Percentiles rank a stretch among this genome's conserved stretches.
Evolutionary conservation across 257 asterid genomes (phyloP).

Genomic region (Orobanche coerulescens): DNA sequence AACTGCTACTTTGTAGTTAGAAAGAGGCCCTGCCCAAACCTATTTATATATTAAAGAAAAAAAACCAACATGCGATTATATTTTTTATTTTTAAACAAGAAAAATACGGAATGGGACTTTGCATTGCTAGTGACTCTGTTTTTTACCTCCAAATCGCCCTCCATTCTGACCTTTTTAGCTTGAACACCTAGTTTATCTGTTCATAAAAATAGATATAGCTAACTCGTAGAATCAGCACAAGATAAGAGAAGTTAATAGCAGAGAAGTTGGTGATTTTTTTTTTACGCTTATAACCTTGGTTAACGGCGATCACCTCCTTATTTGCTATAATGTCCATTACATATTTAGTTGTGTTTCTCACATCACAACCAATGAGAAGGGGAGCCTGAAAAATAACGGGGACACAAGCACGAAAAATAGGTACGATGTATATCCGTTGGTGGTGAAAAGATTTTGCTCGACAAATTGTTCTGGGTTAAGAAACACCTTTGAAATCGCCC

Average conservation of each 20-base stretch:
- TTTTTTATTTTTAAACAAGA: background rate
- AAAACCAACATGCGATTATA: background rate
- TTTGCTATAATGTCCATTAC: slow-evolving; percentile 52
- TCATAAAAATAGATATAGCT: background rate
- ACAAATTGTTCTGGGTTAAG: background rate
- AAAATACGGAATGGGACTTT: background rate
- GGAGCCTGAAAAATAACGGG: slow-evolving; percentile 53
- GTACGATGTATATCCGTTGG: background rate
- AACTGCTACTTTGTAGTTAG: slow-evolving; percentile 57
- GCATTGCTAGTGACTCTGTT: background rate
- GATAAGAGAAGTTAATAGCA: background rate
- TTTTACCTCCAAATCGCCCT: slow-evolving; percentile 71
- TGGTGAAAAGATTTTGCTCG: background rate
- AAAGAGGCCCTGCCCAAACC: slow-evolving; percentile 94
- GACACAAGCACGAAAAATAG: slow-evolving; percentile 4
- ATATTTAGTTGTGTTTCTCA: slow-evolving; percentile 50
- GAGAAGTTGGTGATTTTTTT: background rate
- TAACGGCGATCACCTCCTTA: slow-evolving; percentile 64
- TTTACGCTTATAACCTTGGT: slow-evolving; percentile 66
- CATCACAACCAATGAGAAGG: slow-evolving; percentile 81
- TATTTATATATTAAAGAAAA: background rate
- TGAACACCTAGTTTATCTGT: slow-evolving; percentile 73
- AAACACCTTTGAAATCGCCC: slow-evolving; percentile 85
- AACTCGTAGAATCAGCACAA: background rate
- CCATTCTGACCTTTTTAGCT: slow-evolving; percentile 81